Evolutionary conservation across 2,329 filamentous ascomycete genomes (phyloP).

Genomic region (Monosporascus sp.): DNA sequence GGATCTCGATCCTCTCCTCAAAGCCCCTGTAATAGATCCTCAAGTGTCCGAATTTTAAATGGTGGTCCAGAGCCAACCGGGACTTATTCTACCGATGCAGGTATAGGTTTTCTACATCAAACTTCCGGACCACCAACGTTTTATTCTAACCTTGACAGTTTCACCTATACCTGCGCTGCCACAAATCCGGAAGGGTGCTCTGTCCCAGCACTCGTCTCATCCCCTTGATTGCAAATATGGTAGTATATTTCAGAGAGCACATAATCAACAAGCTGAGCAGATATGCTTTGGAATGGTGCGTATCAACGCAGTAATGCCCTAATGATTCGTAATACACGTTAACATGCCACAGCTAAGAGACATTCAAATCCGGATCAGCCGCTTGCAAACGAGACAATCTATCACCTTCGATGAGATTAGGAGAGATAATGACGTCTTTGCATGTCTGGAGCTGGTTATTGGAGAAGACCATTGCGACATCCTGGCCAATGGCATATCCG

Average conservation of each 20-base stretch:
- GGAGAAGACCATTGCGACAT: constrained; percentile 1
- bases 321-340: background rate
- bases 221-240: background rate
- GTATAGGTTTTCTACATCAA: background rate
- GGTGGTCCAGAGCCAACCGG: background rate
- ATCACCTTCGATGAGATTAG: background rate
- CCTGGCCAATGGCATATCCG: background rate
- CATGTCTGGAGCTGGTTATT: background rate
- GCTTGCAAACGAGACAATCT: background rate
- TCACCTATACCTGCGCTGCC: background rate
- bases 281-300: constrained; percentile 13
- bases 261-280: background rate
- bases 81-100: background rate
- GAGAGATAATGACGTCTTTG: background rate
- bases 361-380: constrained; percentile 1
- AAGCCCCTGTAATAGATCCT: background rate
- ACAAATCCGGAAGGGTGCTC: background rate
- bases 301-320: background rate
- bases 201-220: background rate
- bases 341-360: constrained; percentile 4
- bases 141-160: background rate
- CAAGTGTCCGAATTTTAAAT: background rate
- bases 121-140: background rate
- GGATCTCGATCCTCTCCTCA: background rate
- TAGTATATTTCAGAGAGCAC: background rate